Evolutionary conservation across 768 basidiomycete genomes (phyloP).

Genomic region (Termitomyces bulborhizus): DNA sequence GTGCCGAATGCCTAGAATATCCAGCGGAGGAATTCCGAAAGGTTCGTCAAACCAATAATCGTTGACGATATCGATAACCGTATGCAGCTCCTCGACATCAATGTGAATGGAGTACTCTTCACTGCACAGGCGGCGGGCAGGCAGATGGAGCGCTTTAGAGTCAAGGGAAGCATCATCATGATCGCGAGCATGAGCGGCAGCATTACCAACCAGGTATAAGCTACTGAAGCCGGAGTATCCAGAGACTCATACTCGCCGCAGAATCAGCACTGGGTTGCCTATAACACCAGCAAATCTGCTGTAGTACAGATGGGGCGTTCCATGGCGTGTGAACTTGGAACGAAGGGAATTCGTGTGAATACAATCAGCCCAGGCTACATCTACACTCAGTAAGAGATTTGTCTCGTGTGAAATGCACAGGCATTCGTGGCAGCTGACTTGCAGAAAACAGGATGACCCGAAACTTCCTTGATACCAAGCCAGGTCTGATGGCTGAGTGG

Average conservation of each 20-base stretch:
- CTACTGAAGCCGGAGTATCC: neutral
- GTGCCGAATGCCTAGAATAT: conserved; percentile 50
- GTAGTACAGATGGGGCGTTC: conserved; percentile 75
- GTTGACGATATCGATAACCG: neutral
- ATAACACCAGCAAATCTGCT: conserved; percentile 72
- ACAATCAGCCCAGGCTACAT: conserved; percentile 68
- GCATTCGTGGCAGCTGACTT: neutral
- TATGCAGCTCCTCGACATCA: conserved; percentile 50
- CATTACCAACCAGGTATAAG: conserved; percentile 51
- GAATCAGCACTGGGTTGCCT: conserved; percentile 66
- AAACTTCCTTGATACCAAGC: conserved; percentile 47
- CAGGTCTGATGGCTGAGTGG: conserved; percentile 51
- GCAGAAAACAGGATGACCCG: conserved; percentile 47
- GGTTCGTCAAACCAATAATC: conserved; percentile 24
- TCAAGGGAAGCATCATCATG: conserved; percentile 49
- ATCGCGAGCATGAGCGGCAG: conserved; percentile 58
- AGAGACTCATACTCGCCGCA: conserved; percentile 14
- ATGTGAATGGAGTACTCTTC: conserved; percentile 52
- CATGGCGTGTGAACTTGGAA: conserved; percentile 71
- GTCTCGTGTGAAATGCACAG: neutral
- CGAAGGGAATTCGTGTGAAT: conserved; percentile 64
- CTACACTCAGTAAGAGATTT: conserved; percentile 45
- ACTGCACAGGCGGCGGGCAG: conserved; percentile 56
- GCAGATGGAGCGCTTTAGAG: conserved; percentile 46
- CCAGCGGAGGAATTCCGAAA: conserved; percentile 49